phyloP scores from a whole-genome alignment of 768 basidiomycete genomes.

The Fomitopsis serialis region DNA sequence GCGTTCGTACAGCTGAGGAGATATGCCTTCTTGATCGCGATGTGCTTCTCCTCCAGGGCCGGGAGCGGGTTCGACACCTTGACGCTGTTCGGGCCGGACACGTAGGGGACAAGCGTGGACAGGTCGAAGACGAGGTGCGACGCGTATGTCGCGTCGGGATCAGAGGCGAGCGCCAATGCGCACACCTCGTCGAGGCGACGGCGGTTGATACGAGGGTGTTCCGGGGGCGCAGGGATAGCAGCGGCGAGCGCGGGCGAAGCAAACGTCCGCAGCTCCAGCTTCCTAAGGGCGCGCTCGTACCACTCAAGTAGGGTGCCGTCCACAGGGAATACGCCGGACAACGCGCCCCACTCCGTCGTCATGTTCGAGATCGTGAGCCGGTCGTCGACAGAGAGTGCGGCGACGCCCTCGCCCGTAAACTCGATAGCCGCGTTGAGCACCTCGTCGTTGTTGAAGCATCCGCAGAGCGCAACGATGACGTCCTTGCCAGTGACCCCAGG shows the following conservation, averaged over 20 bases:
- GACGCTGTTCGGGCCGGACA: conserved; percentile 97
- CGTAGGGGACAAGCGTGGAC: conserved; percentile 89
- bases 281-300: conserved; percentile 75
- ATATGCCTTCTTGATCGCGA: conserved; percentile 94
- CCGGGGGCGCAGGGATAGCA: conserved; percentile 63
- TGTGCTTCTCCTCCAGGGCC: conserved; percentile 62
- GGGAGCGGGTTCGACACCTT: conserved; percentile 95
- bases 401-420: conserved; percentile 86
- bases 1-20: conserved; percentile 98
- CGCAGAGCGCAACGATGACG: conserved; percentile 94
- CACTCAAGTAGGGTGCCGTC: conserved; percentile 78
- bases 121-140: conserved; percentile 90
- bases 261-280: conserved; percentile 75
- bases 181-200: conserved; percentile 64
- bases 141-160: conserved; percentile 74
- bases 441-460: conserved; percentile 93
- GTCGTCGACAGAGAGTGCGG: conserved; percentile 79
- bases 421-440: conserved; percentile 96
- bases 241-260: conserved; percentile 39
- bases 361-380: conserved; percentile 97
- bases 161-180: conserved; percentile 51
- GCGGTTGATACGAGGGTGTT: conserved; percentile 84
- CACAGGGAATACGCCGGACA: conserved; percentile 92
- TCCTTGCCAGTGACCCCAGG: conserved; percentile 97
- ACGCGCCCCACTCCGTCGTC: conserved; percentile 99